Percentiles rank a stretch among this genome's conserved stretches.
These are phyloP conservation scores for Debaryomyces subglobosus DNA, from an alignment of 1,139 yeast genomes.

Conservation along the genomic window DNA sequence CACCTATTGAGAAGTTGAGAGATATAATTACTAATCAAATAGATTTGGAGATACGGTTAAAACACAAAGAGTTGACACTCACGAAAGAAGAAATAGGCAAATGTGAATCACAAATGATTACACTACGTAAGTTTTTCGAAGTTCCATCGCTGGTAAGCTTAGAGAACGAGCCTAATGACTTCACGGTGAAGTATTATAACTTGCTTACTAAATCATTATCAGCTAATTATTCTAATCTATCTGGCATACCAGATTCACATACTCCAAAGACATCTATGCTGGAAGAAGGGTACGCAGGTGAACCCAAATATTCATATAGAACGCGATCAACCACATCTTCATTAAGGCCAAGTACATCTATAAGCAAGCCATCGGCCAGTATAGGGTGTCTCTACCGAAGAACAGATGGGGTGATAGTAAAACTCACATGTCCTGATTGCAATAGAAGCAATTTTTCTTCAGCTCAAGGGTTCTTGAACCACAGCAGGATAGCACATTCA, in stretches of 20 bases:
- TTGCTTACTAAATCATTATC: slow-evolving; percentile 39
- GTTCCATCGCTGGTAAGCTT: slow-evolving; percentile 40
- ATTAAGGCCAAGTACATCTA: slow-evolving; percentile 39
- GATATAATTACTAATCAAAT: slow-evolving; percentile 53
- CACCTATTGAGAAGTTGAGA: slow-evolving; percentile 43
- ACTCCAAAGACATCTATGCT: not conserved
- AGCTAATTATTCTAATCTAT: slow-evolving; percentile 29
- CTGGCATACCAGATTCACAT: slow-evolving; percentile 7
- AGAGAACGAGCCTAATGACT: slow-evolving; percentile 51
- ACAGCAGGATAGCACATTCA: slow-evolving; percentile 74
- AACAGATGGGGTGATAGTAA: slow-evolving; percentile 71
- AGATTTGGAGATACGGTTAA: slow-evolving; percentile 70
- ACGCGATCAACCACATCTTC: slow-evolving; percentile 56
- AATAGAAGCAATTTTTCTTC: slow-evolving; percentile 70
- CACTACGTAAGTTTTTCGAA: slow-evolving; percentile 57
- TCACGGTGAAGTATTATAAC: slow-evolving; percentile 51
- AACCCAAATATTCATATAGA: slow-evolving; percentile 36
- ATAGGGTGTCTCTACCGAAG: slow-evolving; percentile 67
- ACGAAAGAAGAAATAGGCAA: slow-evolving; percentile 67
- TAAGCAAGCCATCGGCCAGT: slow-evolving; percentile 30
- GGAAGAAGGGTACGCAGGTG: slow-evolving; percentile 7
- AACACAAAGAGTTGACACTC: slow-evolving; percentile 63
- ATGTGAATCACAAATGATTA: slow-evolving; percentile 62
- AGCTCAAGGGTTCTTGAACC: slow-evolving; percentile 81
- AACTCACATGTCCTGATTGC: slow-evolving; percentile 70